Evolutionary conservation across 306 rosid species (phyloP).

Genomic region (Fragaria nilgerrensis): DNA sequence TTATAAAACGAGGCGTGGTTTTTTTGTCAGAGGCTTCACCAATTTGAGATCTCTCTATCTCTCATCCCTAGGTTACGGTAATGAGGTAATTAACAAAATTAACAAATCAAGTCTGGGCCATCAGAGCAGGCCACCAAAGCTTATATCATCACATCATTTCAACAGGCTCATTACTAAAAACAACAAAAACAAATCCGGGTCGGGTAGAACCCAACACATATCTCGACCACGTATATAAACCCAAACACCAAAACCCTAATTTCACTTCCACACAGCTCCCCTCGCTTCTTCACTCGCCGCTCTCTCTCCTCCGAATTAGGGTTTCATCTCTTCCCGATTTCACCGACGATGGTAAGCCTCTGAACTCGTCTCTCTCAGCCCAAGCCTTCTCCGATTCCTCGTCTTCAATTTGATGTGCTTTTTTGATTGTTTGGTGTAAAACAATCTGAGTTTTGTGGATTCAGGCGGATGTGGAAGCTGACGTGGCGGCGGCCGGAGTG

Average conservation of each 20-base stretch:
- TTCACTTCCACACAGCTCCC: constrained; percentile 3
- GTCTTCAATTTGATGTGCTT: not conserved
- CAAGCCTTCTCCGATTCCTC: not conserved
- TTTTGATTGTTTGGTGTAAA: not conserved
- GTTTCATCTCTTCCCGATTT: not conserved
- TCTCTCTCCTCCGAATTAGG: not conserved
- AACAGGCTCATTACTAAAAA: not conserved
- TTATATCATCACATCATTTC: no score
- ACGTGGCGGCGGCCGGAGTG: constrained; percentile 49
- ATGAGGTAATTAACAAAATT: no score
- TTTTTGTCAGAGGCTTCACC: no score
- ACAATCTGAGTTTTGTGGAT: not conserved
- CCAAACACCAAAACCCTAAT: constrained; percentile 4
- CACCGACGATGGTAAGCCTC: constrained; percentile 16
- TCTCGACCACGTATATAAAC: not conserved
- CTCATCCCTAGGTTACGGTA: no score
- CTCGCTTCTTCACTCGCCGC: not conserved
- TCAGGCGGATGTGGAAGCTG: constrained; percentile 63
- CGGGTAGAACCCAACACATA: not conserved
- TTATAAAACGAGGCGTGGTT: no score
- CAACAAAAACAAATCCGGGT: not conserved
- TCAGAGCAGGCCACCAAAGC: no score
- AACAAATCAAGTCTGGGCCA: no score
- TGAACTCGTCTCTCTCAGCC: not conserved
- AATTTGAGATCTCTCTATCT: no score